Conservation (phyloP, 2,329 filamentous ascomycete species). For the Phyllosticta ampelicida region DNA sequence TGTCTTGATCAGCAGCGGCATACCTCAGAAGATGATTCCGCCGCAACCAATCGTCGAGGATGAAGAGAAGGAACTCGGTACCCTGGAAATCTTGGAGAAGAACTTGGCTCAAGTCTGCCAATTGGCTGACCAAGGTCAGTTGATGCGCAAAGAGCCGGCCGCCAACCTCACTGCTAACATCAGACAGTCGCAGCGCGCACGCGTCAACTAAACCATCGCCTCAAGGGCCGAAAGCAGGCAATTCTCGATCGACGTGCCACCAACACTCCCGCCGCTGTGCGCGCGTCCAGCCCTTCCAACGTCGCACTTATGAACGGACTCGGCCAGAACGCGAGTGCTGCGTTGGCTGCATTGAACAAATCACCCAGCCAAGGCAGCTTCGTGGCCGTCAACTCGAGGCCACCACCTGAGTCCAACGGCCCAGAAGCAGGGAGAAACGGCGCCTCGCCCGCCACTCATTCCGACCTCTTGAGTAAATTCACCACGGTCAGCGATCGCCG, state of each 20-base stretch:
- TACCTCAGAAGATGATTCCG: slow-evolving; percentile 71
- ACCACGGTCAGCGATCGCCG: slow-evolving; percentile 47
- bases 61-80: slow-evolving; percentile 74
- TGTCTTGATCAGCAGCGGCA: slow-evolving; percentile 70
- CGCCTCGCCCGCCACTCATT: slow-evolving; percentile 45
- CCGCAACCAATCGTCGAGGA: slow-evolving; percentile 75
- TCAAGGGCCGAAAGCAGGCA: slow-evolving; percentile 64
- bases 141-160: neutral
- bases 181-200: slow-evolving; percentile 53
- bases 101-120: slow-evolving; percentile 68
- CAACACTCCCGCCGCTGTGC: slow-evolving; percentile 30
- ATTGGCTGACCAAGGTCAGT: slow-evolving; percentile 61
- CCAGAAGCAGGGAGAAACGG: slow-evolving; percentile 30
- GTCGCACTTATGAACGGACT: slow-evolving; percentile 32
- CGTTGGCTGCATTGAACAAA: slow-evolving; percentile 13
- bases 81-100: slow-evolving; percentile 72
- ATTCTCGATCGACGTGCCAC: slow-evolving; percentile 53
- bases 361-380: slow-evolving; percentile 38
- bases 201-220: slow-evolving; percentile 68
- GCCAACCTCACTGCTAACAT: slow-evolving; percentile 1
- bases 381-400: slow-evolving; percentile 47
- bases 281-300: slow-evolving; percentile 30
- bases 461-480: slow-evolving; percentile 53
- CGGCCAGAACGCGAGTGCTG: slow-evolving; percentile 24
- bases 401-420: slow-evolving; percentile 27